phyloP scores from a whole-genome alignment of 352 stramenopile genomes.

The Phytophthora sp. region DNA sequence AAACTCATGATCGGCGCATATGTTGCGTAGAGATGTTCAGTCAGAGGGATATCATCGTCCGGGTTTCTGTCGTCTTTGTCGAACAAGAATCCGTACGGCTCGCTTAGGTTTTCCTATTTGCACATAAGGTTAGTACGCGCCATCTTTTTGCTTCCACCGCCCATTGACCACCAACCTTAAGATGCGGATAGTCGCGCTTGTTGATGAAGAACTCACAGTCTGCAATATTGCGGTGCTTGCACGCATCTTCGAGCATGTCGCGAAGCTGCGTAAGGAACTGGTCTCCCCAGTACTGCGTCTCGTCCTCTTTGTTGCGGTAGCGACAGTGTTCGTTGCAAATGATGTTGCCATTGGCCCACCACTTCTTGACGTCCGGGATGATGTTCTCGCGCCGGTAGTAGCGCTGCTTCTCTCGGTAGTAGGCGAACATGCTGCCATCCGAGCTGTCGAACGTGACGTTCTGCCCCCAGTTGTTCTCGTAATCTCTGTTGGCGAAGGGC shows the following conservation, averaged over 20 bases:
- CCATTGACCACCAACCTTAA: constrained; percentile 84
- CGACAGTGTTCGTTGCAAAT: constrained; percentile 97
- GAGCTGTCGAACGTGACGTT: constrained; percentile 91
- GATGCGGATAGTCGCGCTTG: constrained; percentile 98
- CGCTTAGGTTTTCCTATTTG: constrained; percentile 94
- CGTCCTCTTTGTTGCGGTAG: constrained; percentile 86
- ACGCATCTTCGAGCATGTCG: constrained; percentile 98
- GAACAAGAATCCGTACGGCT: constrained; percentile 99
- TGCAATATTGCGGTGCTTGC: constrained; percentile 92
- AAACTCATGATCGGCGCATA: constrained; percentile 99
- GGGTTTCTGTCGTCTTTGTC: constrained; percentile 96
- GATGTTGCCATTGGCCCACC: constrained; percentile 99
- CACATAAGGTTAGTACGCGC: no score
- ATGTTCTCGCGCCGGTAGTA: constrained; percentile 85
- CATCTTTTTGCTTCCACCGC: neutral
- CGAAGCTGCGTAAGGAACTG: constrained; percentile 96
- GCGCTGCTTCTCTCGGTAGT: constrained; percentile 91
- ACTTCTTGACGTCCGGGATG: constrained; percentile 88
- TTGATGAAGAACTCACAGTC: constrained; percentile 99
- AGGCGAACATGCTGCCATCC: constrained; percentile 90
- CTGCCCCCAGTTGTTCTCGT: constrained; percentile 96
- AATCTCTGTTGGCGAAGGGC: constrained; percentile 97
- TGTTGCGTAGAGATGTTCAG: constrained; percentile 87
- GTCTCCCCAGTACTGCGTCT: constrained; percentile 97
- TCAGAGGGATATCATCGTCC: constrained; percentile 93